Conservation (phyloP, 345 rosid genomes). For the Brassica nigra region DNA sequence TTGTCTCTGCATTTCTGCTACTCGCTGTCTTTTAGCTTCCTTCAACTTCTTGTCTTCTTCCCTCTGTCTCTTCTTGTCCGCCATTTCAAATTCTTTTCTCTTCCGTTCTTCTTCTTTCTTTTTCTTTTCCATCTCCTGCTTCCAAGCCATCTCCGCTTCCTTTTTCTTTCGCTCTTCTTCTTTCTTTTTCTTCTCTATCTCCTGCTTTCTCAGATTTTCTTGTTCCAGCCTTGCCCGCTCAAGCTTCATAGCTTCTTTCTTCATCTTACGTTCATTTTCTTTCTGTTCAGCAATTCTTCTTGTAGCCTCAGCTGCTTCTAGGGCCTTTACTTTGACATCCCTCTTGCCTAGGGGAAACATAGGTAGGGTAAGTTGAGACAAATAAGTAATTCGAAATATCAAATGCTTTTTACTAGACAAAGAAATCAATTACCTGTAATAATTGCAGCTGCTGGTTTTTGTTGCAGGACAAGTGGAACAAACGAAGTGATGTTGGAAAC, state of each 20-base stretch:
- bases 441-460: conserved; percentile 61
- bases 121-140: conserved; percentile 84
- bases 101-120: conserved; percentile 71
- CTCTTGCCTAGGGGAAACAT: conserved; percentile 65
- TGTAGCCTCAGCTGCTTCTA: conserved; percentile 88
- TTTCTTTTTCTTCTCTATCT: conserved; percentile 71
- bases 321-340: conserved; percentile 83
- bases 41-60: conserved; percentile 49
- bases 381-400: not conserved
- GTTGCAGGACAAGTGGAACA: conserved; percentile 77
- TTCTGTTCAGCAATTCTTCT: conserved; percentile 78
- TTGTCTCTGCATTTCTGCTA: conserved; percentile 60
- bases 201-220: conserved; percentile 62
- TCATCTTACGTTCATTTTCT: conserved; percentile 80
- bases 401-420: conserved; percentile 7
- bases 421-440: conserved; percentile 55
- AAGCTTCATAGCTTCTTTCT: conserved; percentile 78
- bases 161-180: conserved; percentile 79
- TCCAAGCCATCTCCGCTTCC: conserved; percentile 69
- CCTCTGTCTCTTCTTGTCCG: conserved; percentile 60
- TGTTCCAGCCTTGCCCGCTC: conserved; percentile 79
- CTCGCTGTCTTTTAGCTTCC: conserved; percentile 68
- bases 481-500: conserved; percentile 80
- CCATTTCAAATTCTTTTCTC: conserved; percentile 48
- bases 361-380: not conserved